Evolutionary conservation across 768 basidiomycete genomes (phyloP).

Genomic region (Leccinum sublutescens): DNA sequence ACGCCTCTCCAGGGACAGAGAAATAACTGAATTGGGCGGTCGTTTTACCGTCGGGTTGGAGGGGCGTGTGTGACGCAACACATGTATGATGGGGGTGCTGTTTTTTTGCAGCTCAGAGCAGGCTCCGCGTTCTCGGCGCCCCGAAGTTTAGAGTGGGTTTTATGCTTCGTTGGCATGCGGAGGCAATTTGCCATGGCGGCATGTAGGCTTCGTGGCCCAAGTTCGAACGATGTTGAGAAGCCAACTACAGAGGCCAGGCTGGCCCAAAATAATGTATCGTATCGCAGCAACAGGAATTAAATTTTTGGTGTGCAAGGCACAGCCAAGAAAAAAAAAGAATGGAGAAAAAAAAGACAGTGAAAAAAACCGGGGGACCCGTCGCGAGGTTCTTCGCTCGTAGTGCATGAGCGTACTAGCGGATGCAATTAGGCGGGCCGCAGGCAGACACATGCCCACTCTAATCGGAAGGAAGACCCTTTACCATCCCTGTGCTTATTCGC

Average conservation of each 20-base stretch:
- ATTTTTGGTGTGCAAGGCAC: conserved; percentile 24
- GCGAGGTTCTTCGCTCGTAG: conserved; percentile 21
- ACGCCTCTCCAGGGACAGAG: conserved; percentile 10
- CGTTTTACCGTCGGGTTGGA: background rate
- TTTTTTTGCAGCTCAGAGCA: conserved; percentile 18
- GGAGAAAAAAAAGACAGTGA: background rate
- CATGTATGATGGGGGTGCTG: background rate
- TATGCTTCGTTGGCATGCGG: background rate
- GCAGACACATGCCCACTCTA: conserved; percentile 26
- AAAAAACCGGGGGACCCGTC: conserved; percentile 6
- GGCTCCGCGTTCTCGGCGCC: conserved; percentile 22
- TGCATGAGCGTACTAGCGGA: conserved; percentile 20
- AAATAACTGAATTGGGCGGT: conserved; percentile 8
- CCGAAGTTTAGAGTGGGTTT: background rate
- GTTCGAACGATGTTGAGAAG: conserved; percentile 2
- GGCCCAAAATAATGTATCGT: conserved; percentile 3
- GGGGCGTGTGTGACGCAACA: conserved; percentile 1
- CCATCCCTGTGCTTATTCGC: conserved; percentile 19
- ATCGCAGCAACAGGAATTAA: background rate
- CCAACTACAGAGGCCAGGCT: conserved; percentile 5
- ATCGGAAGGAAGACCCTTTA: conserved; percentile 23
- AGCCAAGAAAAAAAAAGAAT: background rate
- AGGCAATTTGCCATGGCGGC: conserved; percentile 1
- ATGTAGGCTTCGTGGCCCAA: conserved; percentile 3
- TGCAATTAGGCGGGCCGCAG: conserved; percentile 29